Evolutionary conservation across 140 eudicot species (phyloP).

Genomic region (Cichorium intybus): DNA sequence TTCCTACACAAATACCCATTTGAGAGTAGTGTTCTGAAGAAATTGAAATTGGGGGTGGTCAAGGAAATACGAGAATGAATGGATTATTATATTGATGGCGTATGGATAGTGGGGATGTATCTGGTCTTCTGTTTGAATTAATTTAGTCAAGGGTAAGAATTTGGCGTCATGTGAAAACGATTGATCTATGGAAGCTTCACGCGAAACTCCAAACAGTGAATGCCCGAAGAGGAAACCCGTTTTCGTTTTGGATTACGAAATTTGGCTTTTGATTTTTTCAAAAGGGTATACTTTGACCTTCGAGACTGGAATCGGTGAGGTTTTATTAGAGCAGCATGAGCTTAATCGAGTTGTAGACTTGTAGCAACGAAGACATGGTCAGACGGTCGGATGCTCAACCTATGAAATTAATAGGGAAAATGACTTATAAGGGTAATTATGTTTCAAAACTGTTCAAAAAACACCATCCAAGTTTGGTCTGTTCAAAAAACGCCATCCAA

Average conservation of each 20-base stretch:
- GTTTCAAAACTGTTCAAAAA: too few relatives aligned
- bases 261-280: slow-evolving; percentile 6
- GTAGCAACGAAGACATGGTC: background rate
- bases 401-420: too few relatives aligned
- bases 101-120: slow-evolving; percentile 1
- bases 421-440: too few relatives aligned
- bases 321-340: background rate
- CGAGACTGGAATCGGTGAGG: background rate
- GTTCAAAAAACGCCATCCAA: too few relatives aligned
- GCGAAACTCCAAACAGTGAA: background rate
- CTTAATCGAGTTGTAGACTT: background rate
- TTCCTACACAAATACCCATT: slow-evolving; percentile 73
- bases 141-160: slow-evolving; percentile 9
- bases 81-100: background rate
- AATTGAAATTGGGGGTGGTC: background rate
- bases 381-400: too few relatives aligned
- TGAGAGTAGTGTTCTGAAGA: background rate
- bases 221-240: background rate
- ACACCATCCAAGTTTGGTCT: too few relatives aligned
- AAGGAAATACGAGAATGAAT: background rate
- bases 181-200: background rate
- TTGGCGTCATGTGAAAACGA: background rate
- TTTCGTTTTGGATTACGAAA: background rate
- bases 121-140: slow-evolving; percentile 17
- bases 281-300: background rate